Evolutionary conservation across 2,329 filamentous ascomycete species (phyloP), one percentile per base, ranked within the genome.

Genomic region (Claviceps pusilla): DNA sequence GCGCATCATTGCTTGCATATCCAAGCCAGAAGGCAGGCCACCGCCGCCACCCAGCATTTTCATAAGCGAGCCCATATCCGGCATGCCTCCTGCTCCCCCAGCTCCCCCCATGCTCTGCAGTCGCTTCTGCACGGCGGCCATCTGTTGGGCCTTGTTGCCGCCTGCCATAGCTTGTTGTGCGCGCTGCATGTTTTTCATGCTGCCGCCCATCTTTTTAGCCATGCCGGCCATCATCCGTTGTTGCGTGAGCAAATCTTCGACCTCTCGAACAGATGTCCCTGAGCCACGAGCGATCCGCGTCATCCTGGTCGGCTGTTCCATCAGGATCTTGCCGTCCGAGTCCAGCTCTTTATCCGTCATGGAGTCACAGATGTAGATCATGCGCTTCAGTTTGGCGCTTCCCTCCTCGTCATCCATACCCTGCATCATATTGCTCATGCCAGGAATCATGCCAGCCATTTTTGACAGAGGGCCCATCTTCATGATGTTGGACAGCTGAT

Each of bases 141-240:
- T 80, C 70, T 97, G 91, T 67, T 95, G 89, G 37, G 88, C 81
- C 69, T 93, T 91, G 71, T 95, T 95, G 35, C 84, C 87, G 48
- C 90, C 89, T 33, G 85, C 87, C 83, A 96, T 89, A 59, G 87
- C 88, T 54, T 86, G 86, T 70, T 97, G 90, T 0, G 90, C 90
- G 52, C 85, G 83, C 68, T 96, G 89, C 85, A 97, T 94, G 67
- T 96, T 95, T 73, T 93, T 93, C 86, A 95, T 95, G 67, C 88
- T 90, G 43, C 90, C 90, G 55, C 93, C 91, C 82, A 98, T 94
- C 74, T 94, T 94, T 83, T 97, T 98, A 50, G 93, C 93, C 89
- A 98, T 96, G 56, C 88, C 88, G 0, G 89, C 87, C 93, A 98
- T 98, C 87, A 97, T 95, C 62, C 88, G 84, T 68, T 97, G 91